Evolutionary conservation across 306 rosid genomes (phyloP).

Genomic region (Vigna trinervia): DNA sequence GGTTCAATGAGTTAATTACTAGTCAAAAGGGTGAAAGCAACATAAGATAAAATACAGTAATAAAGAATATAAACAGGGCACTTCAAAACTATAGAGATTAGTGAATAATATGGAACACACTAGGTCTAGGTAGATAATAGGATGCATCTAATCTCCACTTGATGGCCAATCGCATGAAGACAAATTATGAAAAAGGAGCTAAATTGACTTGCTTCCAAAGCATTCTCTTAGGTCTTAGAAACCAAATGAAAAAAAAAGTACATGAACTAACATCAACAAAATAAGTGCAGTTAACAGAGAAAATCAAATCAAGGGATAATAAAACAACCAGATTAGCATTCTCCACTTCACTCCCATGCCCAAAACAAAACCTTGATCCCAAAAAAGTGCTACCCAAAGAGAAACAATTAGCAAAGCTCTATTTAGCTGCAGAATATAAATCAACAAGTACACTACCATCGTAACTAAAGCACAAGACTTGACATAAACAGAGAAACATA

Average conservation of each 20-base stretch:
- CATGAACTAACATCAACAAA: conserved; percentile 35
- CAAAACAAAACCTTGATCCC: conserved; percentile 14
- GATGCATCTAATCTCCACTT: conserved; percentile 17
- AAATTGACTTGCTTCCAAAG: conserved; percentile 26
- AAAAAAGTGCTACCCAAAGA: conserved; percentile 45
- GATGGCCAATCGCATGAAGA: conserved; percentile 35
- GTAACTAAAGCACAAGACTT: conserved; percentile 18
- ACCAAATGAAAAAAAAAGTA: conserved; percentile 29
- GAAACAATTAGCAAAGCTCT: conserved; percentile 26
- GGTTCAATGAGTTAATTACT: conserved; percentile 6
- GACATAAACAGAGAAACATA: conserved; percentile 22
- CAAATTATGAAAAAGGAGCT: conserved; percentile 11
- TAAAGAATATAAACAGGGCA: neutral
- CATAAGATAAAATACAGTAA: conserved; percentile 15
- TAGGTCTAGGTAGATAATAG: neutral
- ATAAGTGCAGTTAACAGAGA: conserved; percentile 3
- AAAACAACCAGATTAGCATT: conserved; percentile 24
- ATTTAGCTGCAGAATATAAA: conserved; percentile 13
- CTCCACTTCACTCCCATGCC: conserved; percentile 38
- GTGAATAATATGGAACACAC: conserved; percentile 22
- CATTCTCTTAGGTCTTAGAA: conserved; percentile 43
- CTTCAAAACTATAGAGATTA: conserved; percentile 4
- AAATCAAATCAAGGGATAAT: conserved; percentile 35
- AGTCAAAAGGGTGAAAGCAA: conserved; percentile 35
- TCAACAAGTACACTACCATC: conserved; percentile 20